Base-by-base conservation (phyloP, 768 basidiomycete species). In the Tulasnella sp. region DNA sequence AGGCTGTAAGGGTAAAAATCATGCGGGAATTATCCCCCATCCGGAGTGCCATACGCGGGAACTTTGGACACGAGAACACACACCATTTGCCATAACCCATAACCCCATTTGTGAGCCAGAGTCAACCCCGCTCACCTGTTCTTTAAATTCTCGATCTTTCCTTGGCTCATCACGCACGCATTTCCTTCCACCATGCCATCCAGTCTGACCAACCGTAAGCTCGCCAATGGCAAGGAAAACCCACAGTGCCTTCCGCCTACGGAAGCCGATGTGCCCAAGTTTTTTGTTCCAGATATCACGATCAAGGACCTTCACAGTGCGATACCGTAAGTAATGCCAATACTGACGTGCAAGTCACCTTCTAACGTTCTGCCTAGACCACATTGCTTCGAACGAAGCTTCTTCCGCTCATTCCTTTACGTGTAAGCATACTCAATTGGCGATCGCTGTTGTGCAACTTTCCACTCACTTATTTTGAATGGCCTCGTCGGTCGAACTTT, bases 311-410 rank as follows among this genome's bases (percentile, higher is more conserved):
- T 82, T 7, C 77, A 81, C 65, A 78, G 79, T 67, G 80, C 79
- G 26, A 82, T 82, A 74, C 81, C 81, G 79, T 80, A 39, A 69
- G 79, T 77, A 22, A 26, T 39, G 62, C 29, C n/a, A 1, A 34
- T 36, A 8, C 73, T 69, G 16, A 37, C 22, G 19, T 44, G 7
- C 32, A 36, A 26, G 40, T 16, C 52, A 22, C 35, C 19, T 52
- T 26, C 19, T 16, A 26, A 35, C 22, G 17, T 34, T 22, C 16
- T 62, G 32, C 29, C 14, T 72, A 80, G 79, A 1, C 76, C 80
- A 5, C 81, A 83, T 77, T 84, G 83, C 79, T 83, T 82, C 76
- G 80, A 84, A 77, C 81, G 83, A 73, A 82, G 80, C 3, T 81
- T 82, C 2, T 67, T 82, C 72, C 75, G 77, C 44, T 81, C 81